These are phyloP conservation scores for Xylariomycetidae sp. DNA, from an alignment of 2,329 filamentous ascomycete genomes.

Conservation along the genomic window DNA sequence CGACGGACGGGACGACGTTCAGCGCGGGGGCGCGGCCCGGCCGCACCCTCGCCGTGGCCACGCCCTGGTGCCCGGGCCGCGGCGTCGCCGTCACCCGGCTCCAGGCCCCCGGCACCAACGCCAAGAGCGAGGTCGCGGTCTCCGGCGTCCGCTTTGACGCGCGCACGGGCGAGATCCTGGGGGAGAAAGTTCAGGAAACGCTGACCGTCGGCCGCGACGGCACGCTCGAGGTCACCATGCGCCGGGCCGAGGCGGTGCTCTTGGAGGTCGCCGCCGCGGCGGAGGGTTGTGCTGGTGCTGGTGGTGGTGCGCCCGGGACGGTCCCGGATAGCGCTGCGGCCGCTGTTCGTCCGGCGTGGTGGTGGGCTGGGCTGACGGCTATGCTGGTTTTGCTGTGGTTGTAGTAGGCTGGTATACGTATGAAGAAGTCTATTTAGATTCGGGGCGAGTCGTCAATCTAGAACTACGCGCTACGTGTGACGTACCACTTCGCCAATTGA, in stretches of 20 bases:
- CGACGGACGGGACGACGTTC: constrained; percentile 24
- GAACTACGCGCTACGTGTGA: too few species aligned
- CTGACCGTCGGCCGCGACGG: constrained; percentile 22
- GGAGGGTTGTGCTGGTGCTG: not conserved
- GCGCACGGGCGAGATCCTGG: constrained; percentile 16
- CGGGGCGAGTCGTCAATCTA: too few species aligned
- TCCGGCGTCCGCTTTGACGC: constrained; percentile 26
- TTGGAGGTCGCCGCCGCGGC: constrained; percentile 16
- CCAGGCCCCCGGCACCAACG: constrained; percentile 28
- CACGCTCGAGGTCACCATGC: constrained; percentile 17
- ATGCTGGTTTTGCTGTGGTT: too few species aligned
- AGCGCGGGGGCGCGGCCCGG: constrained; percentile 23
- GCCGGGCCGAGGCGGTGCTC: constrained; percentile 27
- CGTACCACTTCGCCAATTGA: too few species aligned
- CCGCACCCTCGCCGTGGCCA: constrained; percentile 20
- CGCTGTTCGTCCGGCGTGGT: not conserved
- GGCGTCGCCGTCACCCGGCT: constrained; percentile 22
- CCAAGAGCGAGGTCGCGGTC: constrained; percentile 27
- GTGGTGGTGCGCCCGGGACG: constrained; percentile 3
- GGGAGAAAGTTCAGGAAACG: constrained; percentile 15
- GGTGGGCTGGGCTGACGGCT: constrained; percentile 4
- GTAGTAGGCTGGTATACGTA: too few species aligned
- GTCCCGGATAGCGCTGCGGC: constrained; percentile 1
- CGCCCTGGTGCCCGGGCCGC: constrained; percentile 22
- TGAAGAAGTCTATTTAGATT: too few species aligned